Evolutionary conservation across 768 basidiomycete genomes (phyloP).

Genomic region (Phylloporus scabripes): DNA sequence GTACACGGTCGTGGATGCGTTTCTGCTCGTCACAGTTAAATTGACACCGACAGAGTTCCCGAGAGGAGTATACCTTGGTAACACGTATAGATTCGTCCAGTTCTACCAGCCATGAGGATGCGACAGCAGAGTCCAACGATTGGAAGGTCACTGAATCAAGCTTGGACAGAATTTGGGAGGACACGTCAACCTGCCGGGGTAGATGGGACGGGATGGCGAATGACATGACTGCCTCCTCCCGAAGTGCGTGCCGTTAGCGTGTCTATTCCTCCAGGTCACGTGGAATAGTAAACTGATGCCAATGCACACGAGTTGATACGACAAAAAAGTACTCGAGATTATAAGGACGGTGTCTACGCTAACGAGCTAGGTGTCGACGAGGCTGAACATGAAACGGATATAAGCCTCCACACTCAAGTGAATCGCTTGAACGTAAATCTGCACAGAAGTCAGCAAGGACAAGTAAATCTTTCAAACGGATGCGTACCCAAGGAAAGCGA

Average conservation of each 20-base stretch:
- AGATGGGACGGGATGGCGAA: constrained; percentile 70
- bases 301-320: constrained; percentile 17
- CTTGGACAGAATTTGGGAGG: constrained; percentile 65
- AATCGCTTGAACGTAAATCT: constrained; percentile 88
- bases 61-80: constrained; percentile 53
- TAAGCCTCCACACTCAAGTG: constrained; percentile 22
- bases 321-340: constrained; percentile 22
- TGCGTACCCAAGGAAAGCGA: constrained; percentile 60
- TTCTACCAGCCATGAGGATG: constrained; percentile 65
- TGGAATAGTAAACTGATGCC: constrained; percentile 2
- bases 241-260: background rate
- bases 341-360: constrained; percentile 25
- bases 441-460: constrained; percentile 4
- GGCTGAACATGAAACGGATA: background rate
- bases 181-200: constrained; percentile 66
- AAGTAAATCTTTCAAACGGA: background rate
- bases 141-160: constrained; percentile 57
- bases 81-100: constrained; percentile 64
- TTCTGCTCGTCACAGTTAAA: constrained; percentile 36
- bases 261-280: constrained; percentile 12
- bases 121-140: constrained; percentile 54
- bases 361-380: constrained; percentile 24
- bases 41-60: background rate
- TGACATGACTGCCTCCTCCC: constrained; percentile 45
- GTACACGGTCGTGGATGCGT: constrained; percentile 69